Evolutionary conservation across 139 green algal species (phyloP).

Genomic region (Coelastrella sp.): DNA sequence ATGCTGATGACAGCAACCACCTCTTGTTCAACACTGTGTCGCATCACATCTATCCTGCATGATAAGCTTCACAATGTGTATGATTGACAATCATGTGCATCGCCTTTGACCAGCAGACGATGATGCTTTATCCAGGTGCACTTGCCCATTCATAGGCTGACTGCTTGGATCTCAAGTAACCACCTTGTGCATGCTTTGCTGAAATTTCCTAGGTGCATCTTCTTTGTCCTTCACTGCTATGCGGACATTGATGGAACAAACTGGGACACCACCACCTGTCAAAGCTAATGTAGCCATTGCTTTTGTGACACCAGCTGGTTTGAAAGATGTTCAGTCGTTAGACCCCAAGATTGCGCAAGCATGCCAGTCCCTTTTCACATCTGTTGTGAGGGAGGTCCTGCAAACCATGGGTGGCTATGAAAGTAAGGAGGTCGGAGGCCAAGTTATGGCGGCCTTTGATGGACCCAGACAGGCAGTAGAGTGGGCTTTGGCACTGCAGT

Average conservation of each 20-base stretch:
- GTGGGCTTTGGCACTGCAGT: slow-evolving; percentile 63
- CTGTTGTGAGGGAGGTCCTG: slow-evolving; percentile 36
- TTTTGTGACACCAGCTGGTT: slow-evolving; percentile 17
- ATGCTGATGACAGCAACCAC: no score
- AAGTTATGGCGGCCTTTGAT: slow-evolving; percentile 60
- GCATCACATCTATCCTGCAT: no score
- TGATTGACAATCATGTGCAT: no score
- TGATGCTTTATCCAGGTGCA: no score
- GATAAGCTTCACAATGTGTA: no score
- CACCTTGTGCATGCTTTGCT: not conserved
- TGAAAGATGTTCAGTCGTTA: slow-evolving; percentile 27
- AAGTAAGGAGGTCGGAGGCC: slow-evolving; percentile 68
- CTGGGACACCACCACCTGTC: not conserved
- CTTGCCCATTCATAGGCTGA: no score
- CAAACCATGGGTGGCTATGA: slow-evolving; percentile 56
- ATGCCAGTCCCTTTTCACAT: slow-evolving; percentile 30
- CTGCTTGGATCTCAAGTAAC: no score
- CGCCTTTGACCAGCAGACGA: no score
- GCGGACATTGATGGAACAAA: slow-evolving; percentile 9
- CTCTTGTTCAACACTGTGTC: no score
- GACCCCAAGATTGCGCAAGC: not conserved
- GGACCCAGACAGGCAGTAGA: slow-evolving; percentile 46
- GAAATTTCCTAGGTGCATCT: slow-evolving; percentile 48
- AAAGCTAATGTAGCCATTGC: slow-evolving; percentile 29
- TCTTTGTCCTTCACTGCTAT: slow-evolving; percentile 55